Evolutionary conservation across 768 basidiomycete species (phyloP), one percentile per base, ranked within the genome.

Genomic region (Pleurotus tuoliensis): DNA sequence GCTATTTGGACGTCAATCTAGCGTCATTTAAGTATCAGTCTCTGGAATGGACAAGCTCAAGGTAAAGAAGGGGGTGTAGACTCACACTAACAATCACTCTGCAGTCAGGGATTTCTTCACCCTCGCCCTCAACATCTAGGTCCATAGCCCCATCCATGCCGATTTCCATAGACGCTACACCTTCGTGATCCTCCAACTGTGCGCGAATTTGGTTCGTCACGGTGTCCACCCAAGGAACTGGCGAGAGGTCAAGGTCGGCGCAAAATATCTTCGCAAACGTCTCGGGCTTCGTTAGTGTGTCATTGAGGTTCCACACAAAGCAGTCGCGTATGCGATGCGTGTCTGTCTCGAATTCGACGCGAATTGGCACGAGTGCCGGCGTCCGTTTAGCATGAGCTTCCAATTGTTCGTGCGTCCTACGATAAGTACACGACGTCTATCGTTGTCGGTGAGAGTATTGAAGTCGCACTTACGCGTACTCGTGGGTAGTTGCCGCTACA

Each of bases 1-100:
- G 88, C 92, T 66, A 99, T 89, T 69, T 99, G 97, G 22, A 98
- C 93, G 73, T 99, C 97, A 67, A 99, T 92, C 93, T 97, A 70
- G 16, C 30, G 2, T 30, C n/a, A 25, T 5, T 25, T 25, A 59
- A 40, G 52, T 45, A 6, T 50, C 22, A 46, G 47, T 43, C 48
- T 51, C 16, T 30, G 34, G 4, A 27, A 48, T 25, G 5, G 8
- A 9, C 11, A 34, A 3, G 39, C 18, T 18, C 6, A 50, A 41
- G 1, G 18, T 30, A 34, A 47, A 39, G 27, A 15, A 45, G 45
- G 40, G 40, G 20, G 20, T 20, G 20, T 13, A n/a, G 2, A 76
- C 86, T 63, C 63, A 90, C 90, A 62, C 88, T 88, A 37, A 91
- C 75, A 56, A 92, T 84, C 40, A 93, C 90, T 37, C 91, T 83